These are phyloP conservation scores for Aspergillus carbonarius DNA, from an alignment of 2,329 filamentous ascomycete species.

Conservation along the genomic window DNA sequence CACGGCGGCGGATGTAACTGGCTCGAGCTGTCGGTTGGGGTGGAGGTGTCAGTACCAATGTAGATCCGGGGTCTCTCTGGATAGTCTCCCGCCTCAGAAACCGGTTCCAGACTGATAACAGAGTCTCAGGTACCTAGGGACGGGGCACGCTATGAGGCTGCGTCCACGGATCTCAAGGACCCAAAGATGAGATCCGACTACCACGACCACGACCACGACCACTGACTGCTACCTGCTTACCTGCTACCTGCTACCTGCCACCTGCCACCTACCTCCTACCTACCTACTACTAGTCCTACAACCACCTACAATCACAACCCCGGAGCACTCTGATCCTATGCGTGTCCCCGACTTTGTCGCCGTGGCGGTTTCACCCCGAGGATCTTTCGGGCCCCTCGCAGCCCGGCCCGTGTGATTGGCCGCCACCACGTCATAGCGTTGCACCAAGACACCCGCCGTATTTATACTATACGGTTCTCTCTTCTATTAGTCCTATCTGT, in stretches of 20 bases:
- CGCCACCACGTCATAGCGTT: constrained; percentile 30
- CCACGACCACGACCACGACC: neutral
- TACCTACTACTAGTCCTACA: neutral
- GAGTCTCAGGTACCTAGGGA: too few relatives aligned
- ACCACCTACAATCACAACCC: neutral
- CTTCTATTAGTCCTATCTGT: neutral
- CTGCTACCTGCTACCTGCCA: too few relatives aligned
- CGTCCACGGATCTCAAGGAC: too few relatives aligned
- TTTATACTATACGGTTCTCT: too few relatives aligned
- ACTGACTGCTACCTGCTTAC: neutral
- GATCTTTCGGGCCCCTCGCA: neutral
- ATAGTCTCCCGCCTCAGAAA: too few relatives aligned
- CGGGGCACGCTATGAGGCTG: too few relatives aligned
- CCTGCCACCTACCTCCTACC: too few relatives aligned
- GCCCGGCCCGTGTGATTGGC: constrained; percentile 9
- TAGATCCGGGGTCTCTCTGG: too few relatives aligned
- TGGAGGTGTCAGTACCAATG: too few relatives aligned
- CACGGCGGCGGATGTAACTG: neutral
- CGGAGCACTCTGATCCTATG: constrained; percentile 8
- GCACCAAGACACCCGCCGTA: constrained; percentile 7
- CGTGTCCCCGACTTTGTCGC: neutral
- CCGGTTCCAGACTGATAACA: too few relatives aligned
- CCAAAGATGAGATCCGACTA: neutral
- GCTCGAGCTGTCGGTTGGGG: neutral
- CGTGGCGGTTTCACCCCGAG: neutral